Conservation (phyloP, 2,329 filamentous ascomycete species). For the Apiospora hydei region DNA sequence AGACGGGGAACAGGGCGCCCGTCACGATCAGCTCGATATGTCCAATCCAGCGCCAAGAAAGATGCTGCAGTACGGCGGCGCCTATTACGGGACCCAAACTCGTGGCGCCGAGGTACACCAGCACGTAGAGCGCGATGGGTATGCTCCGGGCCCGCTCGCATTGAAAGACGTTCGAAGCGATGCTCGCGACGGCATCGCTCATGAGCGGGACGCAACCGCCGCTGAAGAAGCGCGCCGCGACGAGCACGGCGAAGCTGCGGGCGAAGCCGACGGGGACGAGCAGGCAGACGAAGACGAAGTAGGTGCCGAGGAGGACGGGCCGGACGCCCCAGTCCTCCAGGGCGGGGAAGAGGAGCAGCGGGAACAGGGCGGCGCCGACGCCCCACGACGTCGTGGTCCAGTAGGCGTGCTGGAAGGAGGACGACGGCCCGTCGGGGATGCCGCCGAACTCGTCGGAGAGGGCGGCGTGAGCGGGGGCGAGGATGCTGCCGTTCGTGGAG, state of each 20-base stretch:
- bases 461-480: slow-evolving; percentile 44
- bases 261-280: slow-evolving; percentile 21
- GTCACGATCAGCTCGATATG: slow-evolving; percentile 50
- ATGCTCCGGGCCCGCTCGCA: slow-evolving; percentile 36
- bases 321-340: slow-evolving; percentile 47
- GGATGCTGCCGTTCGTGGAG: slow-evolving; percentile 46
- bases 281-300: slow-evolving; percentile 33
- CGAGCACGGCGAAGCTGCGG: slow-evolving; percentile 8
- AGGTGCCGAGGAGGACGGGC: slow-evolving; percentile 35
- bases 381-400: slow-evolving; percentile 48
- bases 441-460: slow-evolving; percentile 48
- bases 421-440: slow-evolving; percentile 39
- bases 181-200: slow-evolving; percentile 35
- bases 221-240: slow-evolving; percentile 38
- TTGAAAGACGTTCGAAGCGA: slow-evolving; percentile 40
- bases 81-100: slow-evolving; percentile 44
- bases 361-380: slow-evolving; percentile 49
- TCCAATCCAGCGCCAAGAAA: slow-evolving; percentile 46
- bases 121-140: slow-evolving; percentile 35
- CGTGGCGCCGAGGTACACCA: slow-evolving; percentile 32
- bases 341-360: slow-evolving; percentile 48
- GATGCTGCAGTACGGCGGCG: slow-evolving; percentile 36
- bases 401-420: slow-evolving; percentile 47
- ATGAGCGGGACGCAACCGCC: slow-evolving; percentile 39
- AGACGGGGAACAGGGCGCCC: slow-evolving; percentile 48